Conservation (phyloP, 1,139 yeast species). For the Taphrina deformans region DNA sequence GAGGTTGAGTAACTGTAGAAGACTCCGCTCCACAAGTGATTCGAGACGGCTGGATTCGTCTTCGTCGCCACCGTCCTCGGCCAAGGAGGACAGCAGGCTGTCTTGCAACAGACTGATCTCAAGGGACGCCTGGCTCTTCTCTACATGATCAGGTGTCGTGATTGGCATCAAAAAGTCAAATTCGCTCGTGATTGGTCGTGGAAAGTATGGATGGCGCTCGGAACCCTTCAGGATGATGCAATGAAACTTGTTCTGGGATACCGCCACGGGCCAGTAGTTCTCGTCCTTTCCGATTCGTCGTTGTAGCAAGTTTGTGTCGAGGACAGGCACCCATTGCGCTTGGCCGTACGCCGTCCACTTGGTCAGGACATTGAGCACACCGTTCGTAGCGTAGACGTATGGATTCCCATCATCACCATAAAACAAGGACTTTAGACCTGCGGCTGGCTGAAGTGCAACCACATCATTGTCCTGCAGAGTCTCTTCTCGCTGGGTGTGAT, state of each 20-base stretch:
- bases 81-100: conserved; percentile 42
- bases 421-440: conserved; percentile 56
- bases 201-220: conserved; percentile 57
- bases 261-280: conserved; percentile 83
- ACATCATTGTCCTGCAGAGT: conserved; percentile 47
- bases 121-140: conserved; percentile 42
- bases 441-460: conserved; percentile 44
- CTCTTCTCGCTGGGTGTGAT: conserved; percentile 47
- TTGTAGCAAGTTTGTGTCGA: conserved; percentile 59
- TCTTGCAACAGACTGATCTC: conserved; percentile 41
- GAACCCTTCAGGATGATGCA: conserved; percentile 65
- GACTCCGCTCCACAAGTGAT: conserved; percentile 60
- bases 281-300: conserved; percentile 53
- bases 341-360: conserved; percentile 75
- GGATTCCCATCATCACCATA: conserved; percentile 90
- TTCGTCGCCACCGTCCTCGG: conserved; percentile 42
- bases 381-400: conserved; percentile 75
- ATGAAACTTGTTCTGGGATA: conserved; percentile 56
- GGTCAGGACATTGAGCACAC: conserved; percentile 65
- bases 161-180: conserved; percentile 67
- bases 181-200: conserved; percentile 81
- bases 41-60: conserved; percentile 46
- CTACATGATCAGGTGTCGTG: conserved; percentile 42
- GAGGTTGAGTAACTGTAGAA: conserved; percentile 71
- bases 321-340: conserved; percentile 84